Percentiles rank a stretch among this genome's conserved stretches.
phyloP scores from a whole-genome alignment of 2,329 filamentous ascomycete species.

The Exutisphaerella laricina region DNA sequence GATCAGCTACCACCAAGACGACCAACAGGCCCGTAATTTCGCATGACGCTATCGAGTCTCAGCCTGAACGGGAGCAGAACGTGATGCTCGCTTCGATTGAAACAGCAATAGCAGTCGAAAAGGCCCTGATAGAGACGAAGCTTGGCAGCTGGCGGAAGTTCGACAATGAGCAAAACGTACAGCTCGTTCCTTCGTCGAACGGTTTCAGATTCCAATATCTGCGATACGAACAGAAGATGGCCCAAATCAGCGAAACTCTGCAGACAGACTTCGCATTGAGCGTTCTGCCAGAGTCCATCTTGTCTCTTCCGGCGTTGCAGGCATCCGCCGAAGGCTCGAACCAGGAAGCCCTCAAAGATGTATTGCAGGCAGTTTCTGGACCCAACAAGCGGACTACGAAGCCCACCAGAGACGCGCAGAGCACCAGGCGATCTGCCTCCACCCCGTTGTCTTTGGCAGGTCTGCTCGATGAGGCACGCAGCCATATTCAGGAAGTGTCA shows the following conservation, averaged over 20 bases:
- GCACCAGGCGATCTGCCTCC: too few species aligned
- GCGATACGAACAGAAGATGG: conserved; percentile 9
- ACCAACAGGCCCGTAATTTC: background rate
- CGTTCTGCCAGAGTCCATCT: conserved; percentile 70
- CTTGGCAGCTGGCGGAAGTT: conserved; percentile 1
- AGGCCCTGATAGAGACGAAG: conserved; percentile 9
- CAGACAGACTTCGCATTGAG: conserved; percentile 51
- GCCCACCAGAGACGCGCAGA: background rate
- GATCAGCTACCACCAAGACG: background rate
- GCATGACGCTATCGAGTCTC: background rate
- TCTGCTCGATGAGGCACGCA: background rate
- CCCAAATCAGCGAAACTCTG: conserved; percentile 41
- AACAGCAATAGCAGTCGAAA: conserved; percentile 9
- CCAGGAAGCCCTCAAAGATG: background rate
- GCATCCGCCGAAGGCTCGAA: background rate
- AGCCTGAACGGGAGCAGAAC: background rate
- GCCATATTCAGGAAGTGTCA: background rate
- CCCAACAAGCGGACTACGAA: background rate
- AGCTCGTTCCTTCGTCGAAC: conserved; percentile 5
- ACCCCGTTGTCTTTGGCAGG: background rate
- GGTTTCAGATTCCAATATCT: conserved; percentile 6
- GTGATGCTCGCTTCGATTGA: background rate
- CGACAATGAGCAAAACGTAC: conserved; percentile 3
- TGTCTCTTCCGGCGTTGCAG: conserved; percentile 70
- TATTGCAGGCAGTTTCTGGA: background rate